phyloP scores from a whole-genome alignment of 2,329 filamentous ascomycete genomes.

The Claviceps monticola region DNA sequence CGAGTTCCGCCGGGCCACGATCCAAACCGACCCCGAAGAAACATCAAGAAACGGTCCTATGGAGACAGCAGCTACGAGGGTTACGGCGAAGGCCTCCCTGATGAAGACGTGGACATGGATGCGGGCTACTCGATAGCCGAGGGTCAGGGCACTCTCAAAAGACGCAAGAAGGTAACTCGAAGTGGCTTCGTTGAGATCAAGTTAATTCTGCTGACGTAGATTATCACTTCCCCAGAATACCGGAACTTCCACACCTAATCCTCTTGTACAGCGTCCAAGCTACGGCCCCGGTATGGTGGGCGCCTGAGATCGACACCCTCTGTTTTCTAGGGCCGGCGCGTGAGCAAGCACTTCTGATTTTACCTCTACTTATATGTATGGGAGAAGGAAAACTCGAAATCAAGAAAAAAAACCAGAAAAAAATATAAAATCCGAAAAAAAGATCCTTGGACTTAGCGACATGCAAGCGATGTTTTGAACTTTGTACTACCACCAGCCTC shows the following conservation, averaged over 20 bases:
- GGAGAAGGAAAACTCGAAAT: not conserved
- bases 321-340: not conserved
- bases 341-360: not conserved
- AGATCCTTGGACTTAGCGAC: not conserved
- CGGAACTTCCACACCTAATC: constrained; percentile 28
- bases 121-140: constrained; percentile 60
- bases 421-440: not conserved
- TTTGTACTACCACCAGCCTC: not conserved
- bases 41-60: constrained; percentile 61
- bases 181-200: no score
- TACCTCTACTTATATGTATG: not conserved
- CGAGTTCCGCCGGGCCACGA: constrained; percentile 28
- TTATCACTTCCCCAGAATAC: constrained; percentile 27
- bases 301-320: constrained; percentile 24
- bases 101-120: constrained; percentile 47
- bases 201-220: not conserved
- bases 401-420: not conserved
- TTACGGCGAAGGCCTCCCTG: constrained; percentile 57
- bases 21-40: constrained; percentile 45
- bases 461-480: not conserved
- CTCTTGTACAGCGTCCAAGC: constrained; percentile 34
- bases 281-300: constrained; percentile 46
- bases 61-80: constrained; percentile 62
- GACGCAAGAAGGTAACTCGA: constrained; percentile 46
- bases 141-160: constrained; percentile 51